Conservation (phyloP, 345 rosid species). For the Aquilaria sinensis region DNA sequence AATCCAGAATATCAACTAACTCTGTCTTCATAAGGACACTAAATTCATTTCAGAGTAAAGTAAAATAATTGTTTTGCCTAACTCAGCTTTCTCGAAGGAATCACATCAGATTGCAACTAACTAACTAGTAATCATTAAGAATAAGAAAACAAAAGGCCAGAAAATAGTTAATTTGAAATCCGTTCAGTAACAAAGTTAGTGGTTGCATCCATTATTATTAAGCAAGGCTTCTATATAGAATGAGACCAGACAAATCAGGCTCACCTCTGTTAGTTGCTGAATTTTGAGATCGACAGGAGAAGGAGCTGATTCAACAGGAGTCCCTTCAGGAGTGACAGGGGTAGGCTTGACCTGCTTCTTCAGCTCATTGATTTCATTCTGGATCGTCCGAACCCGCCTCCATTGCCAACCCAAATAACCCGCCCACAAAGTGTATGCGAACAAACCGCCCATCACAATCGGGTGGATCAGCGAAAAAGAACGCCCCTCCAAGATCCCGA, state of each 20-base stretch:
- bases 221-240: no score
- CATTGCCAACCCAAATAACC: slow-evolving; percentile 97
- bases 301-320: slow-evolving; percentile 36
- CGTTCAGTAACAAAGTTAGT: no score
- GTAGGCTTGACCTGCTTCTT: slow-evolving; percentile 57
- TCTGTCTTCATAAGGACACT: no score
- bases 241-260: not conserved
- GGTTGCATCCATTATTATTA: no score
- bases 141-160: no score
- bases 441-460: slow-evolving; percentile 43
- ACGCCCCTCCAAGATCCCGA: slow-evolving; percentile 85
- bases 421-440: slow-evolving; percentile 54
- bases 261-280: slow-evolving; percentile 59
- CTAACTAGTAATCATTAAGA: no score
- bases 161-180: no score
- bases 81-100: no score
- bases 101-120: no score
- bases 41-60: no score
- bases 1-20: no score
- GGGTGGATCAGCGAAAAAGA: slow-evolving; percentile 68
- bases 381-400: slow-evolving; percentile 77
- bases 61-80: no score
- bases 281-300: slow-evolving; percentile 47
- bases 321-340: slow-evolving; percentile 49
- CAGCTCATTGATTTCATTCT: slow-evolving; percentile 53